Percentiles rank a stretch among this genome's conserved stretches.
These are phyloP conservation scores for Stylosanthes scabra DNA, from an alignment of 331 rosid genomes.

Conservation along the genomic window DNA sequence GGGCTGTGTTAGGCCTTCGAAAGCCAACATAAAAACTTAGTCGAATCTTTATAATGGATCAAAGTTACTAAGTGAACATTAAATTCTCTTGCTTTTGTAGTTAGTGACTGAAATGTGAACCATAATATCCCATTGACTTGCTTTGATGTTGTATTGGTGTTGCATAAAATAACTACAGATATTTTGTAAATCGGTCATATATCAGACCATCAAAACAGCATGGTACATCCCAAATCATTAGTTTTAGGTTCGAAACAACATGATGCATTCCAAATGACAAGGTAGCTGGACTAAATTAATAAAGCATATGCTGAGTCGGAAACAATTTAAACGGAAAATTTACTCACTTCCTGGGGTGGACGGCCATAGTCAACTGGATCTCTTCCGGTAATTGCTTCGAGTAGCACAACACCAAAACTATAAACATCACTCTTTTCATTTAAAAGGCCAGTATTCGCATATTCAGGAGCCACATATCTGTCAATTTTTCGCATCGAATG, in stretches of 20 bases:
- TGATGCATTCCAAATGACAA: background rate
- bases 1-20: too few species aligned
- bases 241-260: background rate
- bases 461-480: constrained; percentile 78
- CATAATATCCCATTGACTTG: background rate
- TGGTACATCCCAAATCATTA: background rate
- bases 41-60: too few species aligned
- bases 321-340: background rate
- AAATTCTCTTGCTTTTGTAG: constrained; percentile 1
- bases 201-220: constrained; percentile 12
- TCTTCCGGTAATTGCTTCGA: constrained; percentile 74
- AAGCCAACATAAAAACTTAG: too few species aligned
- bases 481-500: background rate
- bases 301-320: background rate
- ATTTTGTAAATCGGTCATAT: background rate
- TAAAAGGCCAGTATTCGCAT: constrained; percentile 70
- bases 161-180: background rate
- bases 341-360: constrained; percentile 61
- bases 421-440: constrained; percentile 79
- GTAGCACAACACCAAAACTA: constrained; percentile 70
- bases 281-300: constrained; percentile 1
- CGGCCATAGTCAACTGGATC: constrained; percentile 80
- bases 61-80: background rate
- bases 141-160: background rate
- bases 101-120: background rate